Conservation (phyloP, 805 yeast species). For the Starmerella bacillaris region DNA sequence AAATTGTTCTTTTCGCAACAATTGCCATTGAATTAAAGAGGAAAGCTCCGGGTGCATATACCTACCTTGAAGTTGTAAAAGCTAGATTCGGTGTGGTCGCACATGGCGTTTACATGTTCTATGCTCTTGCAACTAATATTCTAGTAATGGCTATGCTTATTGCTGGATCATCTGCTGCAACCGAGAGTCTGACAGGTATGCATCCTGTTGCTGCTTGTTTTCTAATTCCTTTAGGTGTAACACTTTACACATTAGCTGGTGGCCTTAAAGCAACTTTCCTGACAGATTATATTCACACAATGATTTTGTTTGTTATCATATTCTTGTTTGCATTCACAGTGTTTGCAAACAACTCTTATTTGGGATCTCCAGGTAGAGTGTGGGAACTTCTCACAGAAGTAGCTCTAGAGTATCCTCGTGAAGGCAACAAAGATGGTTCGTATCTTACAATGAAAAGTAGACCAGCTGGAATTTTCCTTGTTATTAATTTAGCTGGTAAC, state of each 20-base stretch:
- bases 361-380: conserved; percentile 71
- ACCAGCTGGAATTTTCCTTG: conserved; percentile 76
- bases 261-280: conserved; percentile 70
- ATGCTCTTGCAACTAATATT: conserved; percentile 74
- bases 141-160: conserved; percentile 83
- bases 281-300: conserved; percentile 67
- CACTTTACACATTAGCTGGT: conserved; percentile 58
- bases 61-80: conserved; percentile 68
- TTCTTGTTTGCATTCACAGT: conserved; percentile 66
- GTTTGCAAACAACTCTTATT: conserved; percentile 44
- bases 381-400: conserved; percentile 49
- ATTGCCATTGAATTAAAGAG: conserved; percentile 77
- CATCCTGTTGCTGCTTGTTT: conserved; percentile 65
- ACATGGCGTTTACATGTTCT: conserved; percentile 44
- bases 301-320: conserved; percentile 58
- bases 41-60: conserved; percentile 81
- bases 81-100: conserved; percentile 65
- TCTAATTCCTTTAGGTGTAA: conserved; percentile 64
- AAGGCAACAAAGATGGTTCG: conserved; percentile 71
- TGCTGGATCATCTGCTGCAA: conserved; percentile 79
- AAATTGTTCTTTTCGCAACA: conserved; percentile 69
- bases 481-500: conserved; percentile 74
- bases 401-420: conserved; percentile 44
- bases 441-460: conserved; percentile 74
- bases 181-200: conserved; percentile 67